Conservation (phyloP, 805 yeast species). For the Metschnikowia lachancei region DNA sequence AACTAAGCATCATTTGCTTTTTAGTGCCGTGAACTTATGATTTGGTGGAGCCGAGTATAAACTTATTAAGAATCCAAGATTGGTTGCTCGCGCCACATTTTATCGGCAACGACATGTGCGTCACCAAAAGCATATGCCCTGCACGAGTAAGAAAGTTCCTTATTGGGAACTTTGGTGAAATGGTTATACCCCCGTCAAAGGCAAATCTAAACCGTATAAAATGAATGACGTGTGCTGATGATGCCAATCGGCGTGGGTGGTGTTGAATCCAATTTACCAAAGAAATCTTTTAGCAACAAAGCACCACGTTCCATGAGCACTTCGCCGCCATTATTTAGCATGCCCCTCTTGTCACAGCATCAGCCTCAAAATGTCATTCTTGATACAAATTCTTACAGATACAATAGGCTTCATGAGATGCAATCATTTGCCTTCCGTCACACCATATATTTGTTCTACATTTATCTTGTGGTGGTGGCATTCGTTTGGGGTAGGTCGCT, state of each 20-base stretch:
- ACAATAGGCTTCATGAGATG: neutral
- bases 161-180: slow-evolving; percentile 3
- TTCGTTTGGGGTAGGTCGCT: slow-evolving; percentile 5
- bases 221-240: neutral
- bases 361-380: neutral
- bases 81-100: too few species aligned
- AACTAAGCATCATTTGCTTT: slow-evolving; percentile 19
- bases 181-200: neutral
- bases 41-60: neutral
- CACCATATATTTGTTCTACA: slow-evolving; percentile 6
- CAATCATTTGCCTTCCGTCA: neutral
- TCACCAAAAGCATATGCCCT: slow-evolving; percentile 1
- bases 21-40: slow-evolving; percentile 10
- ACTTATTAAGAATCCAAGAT: too few species aligned
- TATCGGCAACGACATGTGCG: neutral
- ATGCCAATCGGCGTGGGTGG: neutral
- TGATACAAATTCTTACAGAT: neutral
- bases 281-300: neutral
- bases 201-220: neutral
- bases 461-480: slow-evolving; percentile 6
- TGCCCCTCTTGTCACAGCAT: neutral
- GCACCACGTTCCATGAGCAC: neutral
- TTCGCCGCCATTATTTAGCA: neutral
- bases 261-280: neutral
- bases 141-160: slow-evolving; percentile 1